Base-by-base conservation (phyloP, 2,329 filamentous ascomycete genomes). In the Fusarium poae region DNA sequence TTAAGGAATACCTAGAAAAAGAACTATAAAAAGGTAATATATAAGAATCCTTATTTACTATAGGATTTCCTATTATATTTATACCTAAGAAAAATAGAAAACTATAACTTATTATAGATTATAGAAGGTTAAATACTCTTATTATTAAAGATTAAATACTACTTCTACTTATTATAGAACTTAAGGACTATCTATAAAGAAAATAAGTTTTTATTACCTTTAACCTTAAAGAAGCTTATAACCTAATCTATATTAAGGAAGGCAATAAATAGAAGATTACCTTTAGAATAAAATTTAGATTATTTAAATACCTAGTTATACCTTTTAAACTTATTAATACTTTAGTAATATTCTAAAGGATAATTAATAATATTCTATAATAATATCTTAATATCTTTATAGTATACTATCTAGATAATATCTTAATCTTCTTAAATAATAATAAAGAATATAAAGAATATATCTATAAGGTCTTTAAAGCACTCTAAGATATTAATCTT, bases 331-430 rank as follows among this genome's bases (percentile, higher is more conserved):
- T 39, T 39, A 39, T 2, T 20, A 39, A 39, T 39, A 39, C 18
- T 21, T 16, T 11, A 4, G 9, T 46, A 27, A 51, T 43, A 40
- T 73, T 72, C 34, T 52, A 75, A 35, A n/a, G 23, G 16, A 70
- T 72, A 61, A 68, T 73, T 50, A 71, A 65, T 40, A 55, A 68
- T 32, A 37, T 67, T 13, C 20, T 73, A 32, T 18, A 16, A 18
- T 35, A 69, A 42, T 63, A 29, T 11, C 10, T 11, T 29, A 29
- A 29, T 29, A 29, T 29, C 10, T 29, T 29, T 29, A 29, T 29
- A 29, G 27, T 29, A 29, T 29, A 29, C 27, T 29, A 29, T 11
- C 10, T 29, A 8, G 10, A 29, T 29, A 29, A 29, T 29, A 29
- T 29, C 10, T 11, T 29, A 29, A 29, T 29, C 10, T 29, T 29